A percentile compares a stretch with the other conserved stretches of the same genome.
Evolutionary conservation across 306 rosid genomes (phyloP).

Genomic region (Cicer yamashitae): DNA sequence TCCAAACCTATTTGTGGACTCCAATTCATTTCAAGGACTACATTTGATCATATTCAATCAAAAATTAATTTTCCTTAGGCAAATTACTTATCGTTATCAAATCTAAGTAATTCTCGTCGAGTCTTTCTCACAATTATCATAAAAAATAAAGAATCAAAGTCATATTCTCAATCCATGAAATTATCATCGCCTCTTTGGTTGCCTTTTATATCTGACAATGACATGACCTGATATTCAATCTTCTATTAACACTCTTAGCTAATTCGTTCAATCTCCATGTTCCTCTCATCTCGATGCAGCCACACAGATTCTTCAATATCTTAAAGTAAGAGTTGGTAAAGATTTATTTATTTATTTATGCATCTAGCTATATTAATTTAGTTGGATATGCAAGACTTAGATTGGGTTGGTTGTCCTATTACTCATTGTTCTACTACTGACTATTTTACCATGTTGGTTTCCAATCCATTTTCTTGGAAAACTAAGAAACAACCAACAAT

Average conservation of each 20-base stretch:
- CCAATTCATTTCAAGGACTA: too few relatives aligned
- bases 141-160: not conserved
- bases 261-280: not conserved
- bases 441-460: too few relatives aligned
- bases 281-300: not conserved
- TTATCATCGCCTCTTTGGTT: not conserved
- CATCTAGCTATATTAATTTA: too few relatives aligned
- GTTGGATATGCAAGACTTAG: too few relatives aligned
- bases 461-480: too few relatives aligned
- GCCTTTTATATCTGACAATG: not conserved
- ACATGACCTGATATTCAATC: not conserved
- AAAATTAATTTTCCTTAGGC: not conserved
- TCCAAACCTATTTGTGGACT: not conserved
- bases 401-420: too few relatives aligned
- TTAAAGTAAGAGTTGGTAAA: not conserved
- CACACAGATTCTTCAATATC: not conserved
- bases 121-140: not conserved
- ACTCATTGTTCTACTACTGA: too few relatives aligned
- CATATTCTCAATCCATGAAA: not conserved
- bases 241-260: not conserved
- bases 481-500: too few relatives aligned
- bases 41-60: not conserved
- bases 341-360: too few relatives aligned
- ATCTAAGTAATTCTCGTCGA: not conserved
- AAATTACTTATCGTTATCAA: not conserved